Conservation (phyloP, 2,329 filamentous ascomycete genomes). For the Ascochyta viciae-villosae region DNA sequence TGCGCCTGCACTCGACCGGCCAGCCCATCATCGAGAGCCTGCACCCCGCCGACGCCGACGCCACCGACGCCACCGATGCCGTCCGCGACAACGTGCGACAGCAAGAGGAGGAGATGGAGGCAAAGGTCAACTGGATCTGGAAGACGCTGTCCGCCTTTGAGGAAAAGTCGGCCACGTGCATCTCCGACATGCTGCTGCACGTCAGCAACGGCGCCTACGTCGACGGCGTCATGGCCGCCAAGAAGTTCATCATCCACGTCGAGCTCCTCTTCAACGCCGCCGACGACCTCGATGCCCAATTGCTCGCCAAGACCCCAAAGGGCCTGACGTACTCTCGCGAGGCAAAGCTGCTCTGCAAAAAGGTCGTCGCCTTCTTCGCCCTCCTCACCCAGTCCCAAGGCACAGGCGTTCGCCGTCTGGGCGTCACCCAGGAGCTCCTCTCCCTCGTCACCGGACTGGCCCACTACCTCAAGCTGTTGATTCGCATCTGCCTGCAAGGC, state of each 20-base stretch:
- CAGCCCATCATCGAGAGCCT: constrained; percentile 48
- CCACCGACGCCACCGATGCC: constrained; percentile 69
- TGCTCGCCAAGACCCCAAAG: constrained; percentile 74
- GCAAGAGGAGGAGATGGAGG: constrained; percentile 93
- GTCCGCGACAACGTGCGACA: constrained; percentile 78
- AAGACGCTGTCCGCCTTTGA: constrained; percentile 97
- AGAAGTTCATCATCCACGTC: constrained; percentile 95
- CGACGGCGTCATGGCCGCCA: constrained; percentile 92
- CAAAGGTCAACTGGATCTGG: constrained; percentile 98
- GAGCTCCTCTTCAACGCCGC: constrained; percentile 90
- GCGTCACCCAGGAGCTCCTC: constrained; percentile 97
- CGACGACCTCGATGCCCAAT: constrained; percentile 79
- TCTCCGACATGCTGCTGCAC: constrained; percentile 98
- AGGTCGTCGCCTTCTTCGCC: constrained; percentile 97
- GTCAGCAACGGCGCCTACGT: constrained; percentile 98
- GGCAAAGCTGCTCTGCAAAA: constrained; percentile 99
- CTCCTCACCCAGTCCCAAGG: constrained; percentile 94
- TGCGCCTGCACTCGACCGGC: constrained; percentile 68
- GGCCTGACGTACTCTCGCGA: constrained; percentile 91
- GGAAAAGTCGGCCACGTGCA: constrained; percentile 96
- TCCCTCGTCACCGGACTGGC: constrained; percentile 94
- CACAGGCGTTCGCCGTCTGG: constrained; percentile 84
- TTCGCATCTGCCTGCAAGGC: constrained; percentile 94
- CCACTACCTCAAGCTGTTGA: constrained; percentile 96
- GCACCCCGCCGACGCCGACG: constrained; percentile 57